A percentile compares a stretch with the other conserved stretches of the same genome.
Conservation (phyloP, 1,284 basidiomycete genomes). For the Boletus mariae region DNA sequence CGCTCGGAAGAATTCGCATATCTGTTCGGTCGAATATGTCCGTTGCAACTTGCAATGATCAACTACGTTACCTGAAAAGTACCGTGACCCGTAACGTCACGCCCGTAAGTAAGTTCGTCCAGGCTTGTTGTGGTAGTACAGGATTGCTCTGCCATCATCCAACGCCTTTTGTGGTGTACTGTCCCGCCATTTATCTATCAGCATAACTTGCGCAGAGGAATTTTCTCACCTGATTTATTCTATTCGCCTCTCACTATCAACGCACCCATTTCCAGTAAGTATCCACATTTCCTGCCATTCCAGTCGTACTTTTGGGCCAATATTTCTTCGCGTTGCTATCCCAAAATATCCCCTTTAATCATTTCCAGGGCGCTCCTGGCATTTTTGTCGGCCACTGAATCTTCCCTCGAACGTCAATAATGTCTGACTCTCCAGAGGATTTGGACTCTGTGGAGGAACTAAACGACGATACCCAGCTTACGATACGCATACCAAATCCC, state of each 20-base stretch:
- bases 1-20: not conserved
- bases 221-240: constrained; percentile 13
- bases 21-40: constrained; percentile 17
- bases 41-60: constrained; percentile 25
- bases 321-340: constrained; percentile 7
- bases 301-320: constrained; percentile 8
- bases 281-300: constrained; percentile 6
- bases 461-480: constrained; percentile 57
- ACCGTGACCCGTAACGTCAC: constrained; percentile 36
- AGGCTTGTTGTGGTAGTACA: constrained; percentile 26
- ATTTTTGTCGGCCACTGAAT: constrained; percentile 23
- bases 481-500: constrained; percentile 59
- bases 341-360: constrained; percentile 10
- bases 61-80: constrained; percentile 34
- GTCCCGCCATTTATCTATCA: constrained; percentile 9
- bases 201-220: constrained; percentile 6
- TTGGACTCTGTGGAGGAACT: constrained; percentile 43
- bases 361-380: constrained; percentile 3
- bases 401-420: constrained; percentile 15
- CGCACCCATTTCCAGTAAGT: constrained; percentile 12
- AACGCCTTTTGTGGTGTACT: constrained; percentile 18
- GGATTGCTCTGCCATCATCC: constrained; percentile 30
- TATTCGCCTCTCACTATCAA: constrained; percentile 5
- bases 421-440: constrained; percentile 42
- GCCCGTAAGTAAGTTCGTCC: constrained; percentile 36